Evolutionary conservation across 176 grass and related monocot species (phyloP).

Genomic region (Rhynchospora tenuis): DNA sequence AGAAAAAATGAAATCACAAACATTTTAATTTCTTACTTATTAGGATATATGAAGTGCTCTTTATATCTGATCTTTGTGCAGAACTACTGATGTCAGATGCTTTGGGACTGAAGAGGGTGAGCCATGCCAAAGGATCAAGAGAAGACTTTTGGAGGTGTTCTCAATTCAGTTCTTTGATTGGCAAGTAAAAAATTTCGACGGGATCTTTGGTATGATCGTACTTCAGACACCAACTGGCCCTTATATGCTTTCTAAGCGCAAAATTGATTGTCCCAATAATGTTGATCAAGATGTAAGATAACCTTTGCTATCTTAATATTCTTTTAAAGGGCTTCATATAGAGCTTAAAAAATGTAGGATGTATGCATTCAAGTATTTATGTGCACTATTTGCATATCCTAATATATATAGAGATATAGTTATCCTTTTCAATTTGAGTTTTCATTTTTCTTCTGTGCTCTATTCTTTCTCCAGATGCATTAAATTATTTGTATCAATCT

Average conservation of each 20-base stretch:
- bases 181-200: background rate
- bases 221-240: background rate
- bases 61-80: background rate
- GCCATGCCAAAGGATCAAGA: background rate
- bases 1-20: too few relatives aligned
- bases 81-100: background rate
- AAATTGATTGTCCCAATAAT: background rate
- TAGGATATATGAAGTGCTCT: too few relatives aligned
- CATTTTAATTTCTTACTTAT: too few relatives aligned
- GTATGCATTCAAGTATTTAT: too few relatives aligned
- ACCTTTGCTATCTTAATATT: background rate
- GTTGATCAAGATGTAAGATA: background rate
- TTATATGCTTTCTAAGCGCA: background rate
- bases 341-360: too few relatives aligned
- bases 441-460: background rate
- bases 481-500: background rate
- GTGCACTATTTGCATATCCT: too few relatives aligned
- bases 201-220: background rate
- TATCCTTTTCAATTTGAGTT: too few relatives aligned
- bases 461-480: background rate
- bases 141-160: background rate
- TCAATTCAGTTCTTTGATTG: background rate
- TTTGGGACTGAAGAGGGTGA: background rate
- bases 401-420: too few relatives aligned
- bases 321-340: background rate